Percentiles rank a stretch among this genome's conserved stretches.
Evolutionary conservation across 352 stramenopile species (phyloP).

Genomic region (Elongisporangium senticosum): DNA sequence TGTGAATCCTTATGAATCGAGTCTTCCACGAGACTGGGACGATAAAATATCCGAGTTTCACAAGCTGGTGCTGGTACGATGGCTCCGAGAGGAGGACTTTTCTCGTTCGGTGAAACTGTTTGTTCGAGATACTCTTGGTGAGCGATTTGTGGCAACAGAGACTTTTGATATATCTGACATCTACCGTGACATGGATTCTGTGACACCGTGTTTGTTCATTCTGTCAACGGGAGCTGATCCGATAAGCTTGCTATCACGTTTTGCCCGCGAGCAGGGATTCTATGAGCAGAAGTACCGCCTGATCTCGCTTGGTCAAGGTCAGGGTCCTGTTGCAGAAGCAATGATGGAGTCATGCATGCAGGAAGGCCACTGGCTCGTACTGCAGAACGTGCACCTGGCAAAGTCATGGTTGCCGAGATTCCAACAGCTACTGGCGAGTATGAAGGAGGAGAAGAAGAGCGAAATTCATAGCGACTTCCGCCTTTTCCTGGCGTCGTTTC

Average conservation of each 20-base stretch:
- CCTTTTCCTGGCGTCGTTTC: conserved; percentile 66
- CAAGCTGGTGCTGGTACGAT: conserved; percentile 49
- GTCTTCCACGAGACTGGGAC: conserved; percentile 30
- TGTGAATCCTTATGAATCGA: conserved; percentile 27
- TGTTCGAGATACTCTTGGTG: conserved; percentile 32
- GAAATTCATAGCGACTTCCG: conserved; percentile 55
- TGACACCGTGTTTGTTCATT: conserved; percentile 71
- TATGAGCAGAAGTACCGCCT: conserved; percentile 36
- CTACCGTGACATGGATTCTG: conserved; percentile 49
- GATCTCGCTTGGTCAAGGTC: conserved; percentile 74
- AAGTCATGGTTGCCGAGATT: conserved; percentile 73
- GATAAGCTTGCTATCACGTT: conserved; percentile 33
- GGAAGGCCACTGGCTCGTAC: conserved; percentile 56
- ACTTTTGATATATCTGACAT: conserved; percentile 34
- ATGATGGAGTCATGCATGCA: conserved; percentile 43
- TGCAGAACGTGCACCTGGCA: conserved; percentile 75
- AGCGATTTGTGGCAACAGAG: conserved; percentile 10
- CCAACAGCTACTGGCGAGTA: conserved; percentile 30
- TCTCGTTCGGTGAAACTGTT: conserved; percentile 28
- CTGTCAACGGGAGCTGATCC: conserved; percentile 70
- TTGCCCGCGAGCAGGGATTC: conserved; percentile 34
- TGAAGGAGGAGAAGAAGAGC: conserved; percentile 24
- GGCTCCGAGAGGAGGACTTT: conserved; percentile 49
- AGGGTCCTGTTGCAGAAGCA: conserved; percentile 59
- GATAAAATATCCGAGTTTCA: conserved; percentile 11